Evolutionary conservation across 441 rosid genomes (phyloP), one percentile per base, ranked within the genome.

Genomic region (Brassica hybrid): DNA sequence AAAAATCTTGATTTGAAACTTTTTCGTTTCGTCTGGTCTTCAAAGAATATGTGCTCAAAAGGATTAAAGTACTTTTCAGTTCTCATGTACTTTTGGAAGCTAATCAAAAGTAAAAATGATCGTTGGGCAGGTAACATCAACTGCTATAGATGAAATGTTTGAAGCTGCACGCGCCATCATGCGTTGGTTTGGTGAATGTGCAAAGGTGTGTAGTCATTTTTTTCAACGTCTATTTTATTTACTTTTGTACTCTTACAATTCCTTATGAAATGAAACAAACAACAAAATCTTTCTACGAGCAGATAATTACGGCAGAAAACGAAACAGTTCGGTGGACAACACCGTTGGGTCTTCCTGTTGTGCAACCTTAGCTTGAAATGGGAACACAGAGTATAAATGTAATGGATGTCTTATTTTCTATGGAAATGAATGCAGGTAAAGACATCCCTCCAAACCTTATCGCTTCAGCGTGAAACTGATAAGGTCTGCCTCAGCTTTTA

Each of bases 271-370:
- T 25, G 27, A 25, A 25, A 25, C 27, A 21, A 11, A 21, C 12
- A 17, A 50, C 41, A 56, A 13, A 30, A 1, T 61, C 5, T 56
- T 73, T 70, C 61, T 38, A 2, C 82, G 58, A 73, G 82, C 88
- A 96, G 99, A 76, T 94, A 52, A 90, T 96, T 78, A 96, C 99
- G 57, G 76, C 92, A 76, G 94, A 92, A 82, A 96, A 96, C 81
- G 84, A 91, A 77, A 86, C 98, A 19, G 99, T 96, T 61, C 83
- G 88, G 61, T 96, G 99, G 98, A 96, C 91, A 70, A 92, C 98
- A 79, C 98, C 98, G 52, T 84, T 96, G 43, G 98, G 98, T 67
- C 98, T 96, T 84, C 98, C 99, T 76, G 99, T 93, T 76, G 98
- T 96, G 75, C 99, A 96, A 81, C 99, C 98, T 62, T 96, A 94